phyloP scores from a whole-genome alignment of 306 rosid genomes.

The Quillaja saponaria region DNA sequence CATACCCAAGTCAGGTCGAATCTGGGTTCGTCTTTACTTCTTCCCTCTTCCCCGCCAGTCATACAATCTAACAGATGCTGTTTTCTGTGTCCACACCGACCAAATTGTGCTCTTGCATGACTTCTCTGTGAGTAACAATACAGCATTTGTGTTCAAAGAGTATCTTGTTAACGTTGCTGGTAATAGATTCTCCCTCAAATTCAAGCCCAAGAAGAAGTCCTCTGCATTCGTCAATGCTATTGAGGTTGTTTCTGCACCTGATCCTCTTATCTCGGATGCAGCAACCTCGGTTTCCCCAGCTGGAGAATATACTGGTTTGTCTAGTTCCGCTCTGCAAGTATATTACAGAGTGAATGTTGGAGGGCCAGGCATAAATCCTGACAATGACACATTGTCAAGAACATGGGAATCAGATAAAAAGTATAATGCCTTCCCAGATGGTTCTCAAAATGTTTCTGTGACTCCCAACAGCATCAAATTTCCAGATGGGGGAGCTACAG shows the following conservation, averaged over 20 bases:
- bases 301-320: slow-evolving; percentile 46
- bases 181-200: slow-evolving; percentile 53
- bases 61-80: slow-evolving; percentile 51
- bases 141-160: slow-evolving; percentile 53
- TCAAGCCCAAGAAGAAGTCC: slow-evolving; percentile 59
- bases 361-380: slow-evolving; percentile 50
- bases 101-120: slow-evolving; percentile 57
- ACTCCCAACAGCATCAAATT: slow-evolving; percentile 42
- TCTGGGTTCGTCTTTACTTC: slow-evolving; percentile 86
- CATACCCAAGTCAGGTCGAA: slow-evolving; percentile 53
- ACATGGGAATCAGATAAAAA: slow-evolving; percentile 64
- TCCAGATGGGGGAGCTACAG: slow-evolving; percentile 34
- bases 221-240: slow-evolving; percentile 75
- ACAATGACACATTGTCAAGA: slow-evolving; percentile 58
- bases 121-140: slow-evolving; percentile 41
- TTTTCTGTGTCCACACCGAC: slow-evolving; percentile 55
- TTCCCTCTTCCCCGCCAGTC: slow-evolving; percentile 53
- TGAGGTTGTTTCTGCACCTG: slow-evolving; percentile 83
- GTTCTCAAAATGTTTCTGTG: slow-evolving; percentile 44
- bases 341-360: slow-evolving; percentile 70
- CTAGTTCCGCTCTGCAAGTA: slow-evolving; percentile 48
- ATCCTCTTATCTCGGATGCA: slow-evolving; percentile 44
- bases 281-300: slow-evolving; percentile 46
- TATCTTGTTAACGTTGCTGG: slow-evolving; percentile 54
- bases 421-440: slow-evolving; percentile 55